Evolutionary conservation across 192 early-diverging fungal genomes (phyloP).

Genomic region (Coemansia sp.): DNA sequence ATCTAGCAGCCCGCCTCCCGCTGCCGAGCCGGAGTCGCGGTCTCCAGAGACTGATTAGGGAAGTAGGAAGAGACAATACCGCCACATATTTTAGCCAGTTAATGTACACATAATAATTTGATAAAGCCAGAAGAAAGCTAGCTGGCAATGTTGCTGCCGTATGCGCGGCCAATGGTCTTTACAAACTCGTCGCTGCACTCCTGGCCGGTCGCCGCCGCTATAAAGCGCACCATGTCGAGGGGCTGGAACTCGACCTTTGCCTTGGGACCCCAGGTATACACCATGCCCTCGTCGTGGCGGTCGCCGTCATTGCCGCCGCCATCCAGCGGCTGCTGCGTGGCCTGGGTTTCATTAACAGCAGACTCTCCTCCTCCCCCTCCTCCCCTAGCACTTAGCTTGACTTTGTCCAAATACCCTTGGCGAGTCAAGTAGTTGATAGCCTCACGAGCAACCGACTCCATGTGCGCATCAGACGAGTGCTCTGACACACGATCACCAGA

Average conservation of each 20-base stretch:
- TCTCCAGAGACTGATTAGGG: neutral
- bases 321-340: conserved; percentile 20
- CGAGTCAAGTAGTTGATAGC: conserved; percentile 27
- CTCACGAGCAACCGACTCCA: conserved; percentile 36
- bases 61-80: too few relatives aligned
- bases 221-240: conserved; percentile 51
- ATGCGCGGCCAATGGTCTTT: conserved; percentile 46
- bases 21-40: neutral
- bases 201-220: conserved; percentile 36
- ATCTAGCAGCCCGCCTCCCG: neutral
- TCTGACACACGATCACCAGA: neutral
- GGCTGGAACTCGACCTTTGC: conserved; percentile 43
- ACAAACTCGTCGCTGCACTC: conserved; percentile 49
- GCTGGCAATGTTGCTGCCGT: conserved; percentile 28
- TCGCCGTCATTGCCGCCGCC: conserved; percentile 21
- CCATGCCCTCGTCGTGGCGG: conserved; percentile 10
- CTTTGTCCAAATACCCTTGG: conserved; percentile 38
- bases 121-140: neutral
- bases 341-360: conserved; percentile 34
- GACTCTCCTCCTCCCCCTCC: neutral
- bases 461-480: conserved; percentile 28
- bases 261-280: conserved; percentile 50
- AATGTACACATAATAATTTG: neutral
- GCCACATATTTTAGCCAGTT: too few relatives aligned
- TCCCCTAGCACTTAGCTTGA: neutral